These are phyloP conservation scores for Arthromyces matolae DNA, from an alignment of 768 basidiomycete genomes.

Conservation along the genomic window DNA sequence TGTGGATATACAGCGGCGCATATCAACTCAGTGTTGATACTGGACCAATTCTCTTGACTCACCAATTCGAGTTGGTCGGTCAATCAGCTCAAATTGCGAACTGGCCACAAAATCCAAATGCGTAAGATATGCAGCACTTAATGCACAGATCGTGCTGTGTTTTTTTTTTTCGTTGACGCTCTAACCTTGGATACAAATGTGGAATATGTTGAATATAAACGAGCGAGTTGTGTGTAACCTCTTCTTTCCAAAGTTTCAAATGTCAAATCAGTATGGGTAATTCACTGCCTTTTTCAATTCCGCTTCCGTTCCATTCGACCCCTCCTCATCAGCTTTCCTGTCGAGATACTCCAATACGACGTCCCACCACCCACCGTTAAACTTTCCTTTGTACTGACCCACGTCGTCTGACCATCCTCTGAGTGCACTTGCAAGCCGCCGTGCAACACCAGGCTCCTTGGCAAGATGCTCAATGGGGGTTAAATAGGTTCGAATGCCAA, in stretches of 20 bases:
- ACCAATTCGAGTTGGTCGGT: slow-evolving; percentile 42
- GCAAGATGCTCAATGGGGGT: slow-evolving; percentile 49
- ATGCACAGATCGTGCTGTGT: too few relatives aligned
- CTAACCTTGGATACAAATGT: not conserved
- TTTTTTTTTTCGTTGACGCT: too few relatives aligned
- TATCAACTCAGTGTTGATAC: slow-evolving; percentile 44
- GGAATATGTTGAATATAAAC: too few relatives aligned
- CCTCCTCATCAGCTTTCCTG: slow-evolving; percentile 19
- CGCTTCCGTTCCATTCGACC: slow-evolving; percentile 9
- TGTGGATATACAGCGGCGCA: slow-evolving; percentile 42
- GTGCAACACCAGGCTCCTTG: slow-evolving; percentile 55
- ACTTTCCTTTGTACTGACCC: slow-evolving; percentile 42
- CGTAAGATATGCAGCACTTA: too few relatives aligned
- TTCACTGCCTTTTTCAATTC: slow-evolving; percentile 16
- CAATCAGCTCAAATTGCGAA: slow-evolving; percentile 33
- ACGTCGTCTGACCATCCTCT: slow-evolving; percentile 66
- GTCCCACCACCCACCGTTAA: slow-evolving; percentile 28
- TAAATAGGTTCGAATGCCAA: slow-evolving; percentile 67
- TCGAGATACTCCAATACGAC: slow-evolving; percentile 37
- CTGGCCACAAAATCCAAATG: slow-evolving; percentile 29
- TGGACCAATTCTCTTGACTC: slow-evolving; percentile 31
- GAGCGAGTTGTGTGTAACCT: too few relatives aligned
- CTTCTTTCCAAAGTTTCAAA: too few relatives aligned
- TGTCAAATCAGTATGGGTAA: slow-evolving; percentile 18
- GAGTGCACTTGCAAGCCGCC: slow-evolving; percentile 59